phyloP scores from a whole-genome alignment of 2,329 filamentous ascomycete genomes.

The Aquanectria penicillioides region DNA sequence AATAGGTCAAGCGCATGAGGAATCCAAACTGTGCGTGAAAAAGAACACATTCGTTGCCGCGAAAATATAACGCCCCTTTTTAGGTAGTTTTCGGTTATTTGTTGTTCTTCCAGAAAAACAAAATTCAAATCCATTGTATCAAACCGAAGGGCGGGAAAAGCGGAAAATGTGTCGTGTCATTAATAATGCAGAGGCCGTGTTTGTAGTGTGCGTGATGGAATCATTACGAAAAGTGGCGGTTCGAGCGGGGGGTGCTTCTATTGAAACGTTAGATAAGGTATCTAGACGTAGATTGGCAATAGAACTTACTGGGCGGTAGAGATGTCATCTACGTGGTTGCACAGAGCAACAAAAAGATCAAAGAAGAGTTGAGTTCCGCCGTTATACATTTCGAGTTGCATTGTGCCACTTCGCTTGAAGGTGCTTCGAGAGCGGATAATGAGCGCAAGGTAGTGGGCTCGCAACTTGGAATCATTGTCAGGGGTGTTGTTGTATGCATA shows the following conservation, averaged over 20 bases:
- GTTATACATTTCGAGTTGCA: constrained; percentile 94
- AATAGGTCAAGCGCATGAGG: constrained; percentile 9
- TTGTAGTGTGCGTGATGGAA: neutral
- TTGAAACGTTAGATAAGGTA: constrained; percentile 2
- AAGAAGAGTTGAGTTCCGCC: constrained; percentile 89
- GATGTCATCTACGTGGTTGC: constrained; percentile 85
- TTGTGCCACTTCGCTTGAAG: constrained; percentile 93
- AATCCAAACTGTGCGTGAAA: constrained; percentile 13
- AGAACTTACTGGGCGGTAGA: constrained; percentile 63
- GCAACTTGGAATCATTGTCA: constrained; percentile 88
- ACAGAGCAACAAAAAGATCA: constrained; percentile 91
- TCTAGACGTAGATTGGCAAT: neutral
- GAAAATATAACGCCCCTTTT: constrained; percentile 31
- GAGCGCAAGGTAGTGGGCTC: constrained; percentile 90
- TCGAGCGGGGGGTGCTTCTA: constrained; percentile 58
- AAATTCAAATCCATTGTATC: constrained; percentile 23
- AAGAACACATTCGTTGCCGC: constrained; percentile 14
- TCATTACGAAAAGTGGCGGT: constrained; percentile 51
- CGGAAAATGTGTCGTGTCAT: constrained; percentile 36
- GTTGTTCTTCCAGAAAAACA: too few species aligned
- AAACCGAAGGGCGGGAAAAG: constrained; percentile 3
- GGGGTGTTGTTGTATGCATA: constrained; percentile 91
- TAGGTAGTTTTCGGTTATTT: constrained; percentile 32
- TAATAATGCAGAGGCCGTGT: constrained; percentile 29
- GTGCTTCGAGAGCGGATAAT: constrained; percentile 89